phyloP scores from a whole-genome alignment of 257 asterid genomes.

The Solanum lignicaule region DNA sequence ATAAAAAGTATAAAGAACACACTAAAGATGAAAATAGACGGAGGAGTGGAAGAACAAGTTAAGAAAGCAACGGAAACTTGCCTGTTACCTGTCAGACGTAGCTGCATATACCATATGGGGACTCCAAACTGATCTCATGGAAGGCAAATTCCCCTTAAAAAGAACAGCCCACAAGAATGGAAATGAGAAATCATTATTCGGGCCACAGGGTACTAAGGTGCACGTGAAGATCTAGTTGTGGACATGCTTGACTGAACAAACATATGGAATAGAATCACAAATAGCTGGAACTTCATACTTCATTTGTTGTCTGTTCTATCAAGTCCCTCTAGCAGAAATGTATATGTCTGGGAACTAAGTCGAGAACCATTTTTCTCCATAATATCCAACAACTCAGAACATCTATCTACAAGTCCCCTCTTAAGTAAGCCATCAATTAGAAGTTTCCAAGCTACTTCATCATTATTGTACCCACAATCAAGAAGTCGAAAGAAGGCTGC shows the following conservation, averaged over 20 bases:
- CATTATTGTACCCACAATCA: constrained; percentile 54
- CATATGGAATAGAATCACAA: background rate
- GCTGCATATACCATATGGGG: background rate
- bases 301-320: constrained; percentile 10
- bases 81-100: background rate
- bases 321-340: constrained; percentile 47
- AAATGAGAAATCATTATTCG: background rate
- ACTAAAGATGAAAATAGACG: background rate
- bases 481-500: constrained; percentile 36
- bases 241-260: background rate
- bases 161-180: background rate
- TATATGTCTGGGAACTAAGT: constrained; percentile 41
- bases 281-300: background rate
- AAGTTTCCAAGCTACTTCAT: constrained; percentile 69
- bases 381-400: constrained; percentile 37
- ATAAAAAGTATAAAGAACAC: background rate
- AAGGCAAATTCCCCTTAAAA: background rate
- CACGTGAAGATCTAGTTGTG: background rate
- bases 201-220: background rate
- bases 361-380: constrained; percentile 52
- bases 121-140: background rate
- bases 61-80: background rate
- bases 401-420: constrained; percentile 37
- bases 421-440: constrained; percentile 60
- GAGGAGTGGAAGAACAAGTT: background rate